Evolutionary conservation across 768 basidiomycete species (phyloP).

Genomic region (Leccinellum luteum): DNA sequence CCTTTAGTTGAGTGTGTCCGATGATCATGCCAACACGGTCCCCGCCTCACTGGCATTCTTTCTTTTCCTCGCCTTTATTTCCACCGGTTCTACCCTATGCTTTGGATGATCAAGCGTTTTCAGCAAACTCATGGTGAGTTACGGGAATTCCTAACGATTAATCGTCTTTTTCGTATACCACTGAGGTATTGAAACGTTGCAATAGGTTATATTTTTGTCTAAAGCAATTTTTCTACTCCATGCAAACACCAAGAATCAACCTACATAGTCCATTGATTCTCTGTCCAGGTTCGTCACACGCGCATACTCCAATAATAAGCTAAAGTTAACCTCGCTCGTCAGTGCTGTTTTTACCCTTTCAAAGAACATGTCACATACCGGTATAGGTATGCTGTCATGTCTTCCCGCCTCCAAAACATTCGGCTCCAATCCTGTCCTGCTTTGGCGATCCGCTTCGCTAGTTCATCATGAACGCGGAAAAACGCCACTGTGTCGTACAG

Average conservation of each 20-base stretch:
- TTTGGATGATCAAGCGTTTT: too few relatives aligned
- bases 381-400: slow-evolving; percentile 57
- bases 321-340: slow-evolving; percentile 13
- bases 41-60: neutral
- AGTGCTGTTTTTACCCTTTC: neutral
- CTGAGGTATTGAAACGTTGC: too few relatives aligned
- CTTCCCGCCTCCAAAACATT: slow-evolving; percentile 57
- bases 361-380: slow-evolving; percentile 35
- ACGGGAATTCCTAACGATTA: neutral
- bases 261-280: slow-evolving; percentile 38
- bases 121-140: neutral
- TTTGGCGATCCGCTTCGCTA: slow-evolving; percentile 54
- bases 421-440: slow-evolving; percentile 58
- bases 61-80: neutral
- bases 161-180: too few relatives aligned
- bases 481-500: slow-evolving; percentile 70
- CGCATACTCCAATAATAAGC: slow-evolving; percentile 53
- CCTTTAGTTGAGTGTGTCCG: too few relatives aligned
- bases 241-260: neutral
- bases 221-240: neutral
- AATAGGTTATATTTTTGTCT: too few relatives aligned
- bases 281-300: slow-evolving; percentile 49
- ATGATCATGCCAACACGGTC: too few relatives aligned
- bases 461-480: slow-evolving; percentile 65
- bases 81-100: too few relatives aligned